Evolutionary conservation across 345 rosid genomes (phyloP).

Genomic region (Brassica rapa): DNA sequence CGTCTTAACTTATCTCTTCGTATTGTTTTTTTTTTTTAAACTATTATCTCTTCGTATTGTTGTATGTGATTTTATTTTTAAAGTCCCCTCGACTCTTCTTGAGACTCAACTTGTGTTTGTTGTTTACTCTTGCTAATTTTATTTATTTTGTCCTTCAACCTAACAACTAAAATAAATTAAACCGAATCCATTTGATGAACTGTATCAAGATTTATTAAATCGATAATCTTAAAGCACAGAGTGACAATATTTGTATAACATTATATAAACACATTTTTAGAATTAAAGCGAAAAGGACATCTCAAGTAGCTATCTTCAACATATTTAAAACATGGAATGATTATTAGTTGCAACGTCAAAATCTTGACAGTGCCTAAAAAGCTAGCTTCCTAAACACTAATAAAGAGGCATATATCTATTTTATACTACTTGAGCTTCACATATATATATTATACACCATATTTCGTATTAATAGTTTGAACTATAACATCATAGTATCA

Average conservation of each 20-base stretch:
- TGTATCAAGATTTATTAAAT: conserved; percentile 17
- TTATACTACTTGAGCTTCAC: background rate
- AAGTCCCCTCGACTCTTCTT: conserved; percentile 10
- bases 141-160: background rate
- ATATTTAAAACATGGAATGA: background rate
- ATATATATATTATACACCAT: background rate
- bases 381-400: conserved; percentile 20
- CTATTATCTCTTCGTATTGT: background rate
- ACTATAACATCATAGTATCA: background rate
- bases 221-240: background rate
- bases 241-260: conserved; percentile 13
- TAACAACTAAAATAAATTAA: background rate
- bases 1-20: background rate
- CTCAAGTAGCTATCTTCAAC: conserved; percentile 8
- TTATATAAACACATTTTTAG: conserved; percentile 17
- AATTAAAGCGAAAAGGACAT: conserved; percentile 22
- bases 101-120: conserved; percentile 27
- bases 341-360: conserved; percentile 33
- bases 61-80: conserved; percentile 26
- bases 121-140: conserved; percentile 17
- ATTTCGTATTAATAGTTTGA: background rate
- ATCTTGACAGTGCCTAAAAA: conserved; percentile 24
- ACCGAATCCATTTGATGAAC: conserved; percentile 19
- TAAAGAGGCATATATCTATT: background rate
- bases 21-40: background rate